Evolutionary conservation across 306 rosid genomes (phyloP), one percentile per base, ranked within the genome.

Genomic region (Mimosa bimucronata): DNA sequence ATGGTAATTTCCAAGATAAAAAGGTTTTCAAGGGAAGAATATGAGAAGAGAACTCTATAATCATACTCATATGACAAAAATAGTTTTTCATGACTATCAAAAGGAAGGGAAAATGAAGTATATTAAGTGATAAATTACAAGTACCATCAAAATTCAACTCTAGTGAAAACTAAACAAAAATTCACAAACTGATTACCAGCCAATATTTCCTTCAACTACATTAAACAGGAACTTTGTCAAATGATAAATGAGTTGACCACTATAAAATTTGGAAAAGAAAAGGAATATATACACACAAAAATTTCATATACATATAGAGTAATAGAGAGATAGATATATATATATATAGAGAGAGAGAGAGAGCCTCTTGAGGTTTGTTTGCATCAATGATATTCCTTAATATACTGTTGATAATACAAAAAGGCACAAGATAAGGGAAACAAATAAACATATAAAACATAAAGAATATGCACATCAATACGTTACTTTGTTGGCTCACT

Each of bases 381-480:
- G 25, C 18, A 29, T 8, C 41, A 23, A 71, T 23, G 26, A 26
- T 42, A 42, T 71, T 71, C 26, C 38, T 28, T 46, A 4, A 28
- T 15, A 25, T 71, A 21, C 41, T 25, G 21, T 55, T 14, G 42
- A 48, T 12, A 9, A 26, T 48, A 71, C 30, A 30, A 46, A 71
- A 71, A 48, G 40, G 76, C 62, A 71, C 9, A 46, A 28, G 62
- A 48, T 55, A 71, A 42, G 53, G 75, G 28, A 40, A 45, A 71
- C 58, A 45, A n/a, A 40, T 6, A 38, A 38, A n/a, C 73, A 40
- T 21, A 67, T 40, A 40, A 67, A 67, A 38, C 31, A 67, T 38
- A 67, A 44, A 45, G 42, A 48, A 48, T 28, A 71, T 71, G 62
- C 62, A 45, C 60, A 48, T 8, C 76, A 71, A 48, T 10, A 28